Conservation (phyloP, 2,329 filamentous ascomycete species). For the Scedosporium aurantiacum region DNA sequence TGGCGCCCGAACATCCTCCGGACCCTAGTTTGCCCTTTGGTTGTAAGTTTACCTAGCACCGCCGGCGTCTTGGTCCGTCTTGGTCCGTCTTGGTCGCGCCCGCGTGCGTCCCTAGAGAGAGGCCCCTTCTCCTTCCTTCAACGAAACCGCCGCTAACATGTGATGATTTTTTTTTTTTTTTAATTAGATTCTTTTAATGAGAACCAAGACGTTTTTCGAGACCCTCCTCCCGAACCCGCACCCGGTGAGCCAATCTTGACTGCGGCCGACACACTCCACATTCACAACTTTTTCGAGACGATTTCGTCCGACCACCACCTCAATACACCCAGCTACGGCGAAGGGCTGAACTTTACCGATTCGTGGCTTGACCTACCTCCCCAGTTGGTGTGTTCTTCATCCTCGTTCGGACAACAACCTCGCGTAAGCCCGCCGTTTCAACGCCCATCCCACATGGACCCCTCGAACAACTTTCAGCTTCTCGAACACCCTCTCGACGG, state of each 20-base stretch:
- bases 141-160: not conserved
- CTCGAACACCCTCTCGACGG: too few relatives aligned
- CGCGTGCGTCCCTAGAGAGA: not conserved
- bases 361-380: constrained; percentile 51
- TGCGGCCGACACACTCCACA: constrained; percentile 46
- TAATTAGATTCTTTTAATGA: not conserved
- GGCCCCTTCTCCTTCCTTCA: not conserved
- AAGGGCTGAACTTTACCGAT: constrained; percentile 37
- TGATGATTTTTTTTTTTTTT: not conserved
- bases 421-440: constrained; percentile 11
- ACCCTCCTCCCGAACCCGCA: constrained; percentile 48
- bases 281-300: constrained; percentile 47
- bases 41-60: constrained; percentile 38
- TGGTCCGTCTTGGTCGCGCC: not conserved
- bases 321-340: constrained; percentile 37
- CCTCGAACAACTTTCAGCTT: too few relatives aligned
- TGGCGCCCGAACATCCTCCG: constrained; percentile 46
- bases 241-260: constrained; percentile 55
- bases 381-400: constrained; percentile 53
- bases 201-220: constrained; percentile 10
- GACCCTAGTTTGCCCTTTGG: constrained; percentile 47
- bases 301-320: constrained; percentile 41
- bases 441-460: too few relatives aligned
- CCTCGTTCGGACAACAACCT: constrained; percentile 47
- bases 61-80: not conserved